Evolutionary conservation across 768 basidiomycete genomes (phyloP), one percentile per base, ranked within the genome.

Genomic region (Leucosporidium scottii): DNA sequence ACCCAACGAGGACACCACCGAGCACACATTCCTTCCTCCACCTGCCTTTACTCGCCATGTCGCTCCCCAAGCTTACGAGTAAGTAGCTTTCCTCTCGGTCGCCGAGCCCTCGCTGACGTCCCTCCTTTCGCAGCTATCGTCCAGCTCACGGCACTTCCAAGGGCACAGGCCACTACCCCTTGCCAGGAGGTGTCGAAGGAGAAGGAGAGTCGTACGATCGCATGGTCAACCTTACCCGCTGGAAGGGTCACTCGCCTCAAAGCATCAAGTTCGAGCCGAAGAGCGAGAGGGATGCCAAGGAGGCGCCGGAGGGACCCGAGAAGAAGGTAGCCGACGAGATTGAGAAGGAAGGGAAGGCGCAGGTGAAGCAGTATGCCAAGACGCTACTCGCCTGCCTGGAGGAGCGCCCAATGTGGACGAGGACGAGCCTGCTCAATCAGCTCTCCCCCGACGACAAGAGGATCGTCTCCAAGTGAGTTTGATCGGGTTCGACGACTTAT

Each of bases 21-120:
- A 70, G 4, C 63, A 93, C 13, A 83, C 89, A 34, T 81, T 91
- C 17, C 86, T 93, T 71, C 92, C 94, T 34, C 89, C 93, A 0
- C 93, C 94, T 12, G 78, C 93, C 57, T 97, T 97, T 79, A 89
- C 87, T 73, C 83, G 91, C 44, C 88, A 91, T 71, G 82, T 80
- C 0, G 84, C 93, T 50, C 85, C 91, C 28, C 87, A 89, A 69
- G 84, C 84, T 57, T 96, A 93, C 81, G 87, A 86, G 91, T 91
- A 6, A 44, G 71, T 64, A 28, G 13, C 34, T 31, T 44, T 20
- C 20, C 13, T 20, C 27, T 20, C 36, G 31, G 50, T 15, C 23
- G 7, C 30, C 17, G 47, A 3, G 15, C 55, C 23, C 18, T 21
- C 28, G 39, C 34, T 49, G 44, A 56, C 66, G 10, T 17, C 56